phyloP scores from a whole-genome alignment of 1,139 yeast genomes.

The Debaryomyces fabryi region DNA sequence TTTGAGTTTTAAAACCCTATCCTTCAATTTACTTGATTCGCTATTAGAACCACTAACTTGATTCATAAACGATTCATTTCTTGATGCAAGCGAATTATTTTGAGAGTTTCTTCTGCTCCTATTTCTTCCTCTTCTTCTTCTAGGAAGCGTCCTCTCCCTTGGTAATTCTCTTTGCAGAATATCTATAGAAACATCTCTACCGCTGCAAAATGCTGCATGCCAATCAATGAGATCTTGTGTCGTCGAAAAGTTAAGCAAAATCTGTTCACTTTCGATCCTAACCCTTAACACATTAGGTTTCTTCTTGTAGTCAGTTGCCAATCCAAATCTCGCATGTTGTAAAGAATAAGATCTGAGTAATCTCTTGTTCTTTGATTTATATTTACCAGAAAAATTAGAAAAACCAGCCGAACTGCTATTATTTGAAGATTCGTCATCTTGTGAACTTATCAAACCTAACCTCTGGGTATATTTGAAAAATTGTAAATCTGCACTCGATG shows the following conservation, averaged over 20 bases:
- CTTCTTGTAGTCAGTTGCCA: conserved; percentile 71
- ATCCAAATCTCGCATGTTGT: conserved; percentile 69
- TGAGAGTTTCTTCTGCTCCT: conserved; percentile 8
- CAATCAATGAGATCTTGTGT: conserved; percentile 65
- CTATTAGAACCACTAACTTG: conserved; percentile 16
- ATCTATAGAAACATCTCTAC: conserved; percentile 68
- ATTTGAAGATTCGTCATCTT: conserved; percentile 14
- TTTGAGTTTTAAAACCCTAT: conserved; percentile 25
- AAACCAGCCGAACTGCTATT: neutral
- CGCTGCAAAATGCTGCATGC: conserved; percentile 61
- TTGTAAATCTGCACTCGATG: conserved; percentile 41
- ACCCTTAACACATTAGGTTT: conserved; percentile 59
- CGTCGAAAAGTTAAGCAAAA: conserved; percentile 56
- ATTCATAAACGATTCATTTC: conserved; percentile 15
- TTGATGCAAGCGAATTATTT: neutral
- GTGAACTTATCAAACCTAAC: conserved; percentile 20
- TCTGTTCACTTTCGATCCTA: conserved; percentile 70
- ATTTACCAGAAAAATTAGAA: conserved; percentile 3
- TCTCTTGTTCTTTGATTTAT: conserved; percentile 17
- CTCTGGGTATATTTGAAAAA: conserved; percentile 37
- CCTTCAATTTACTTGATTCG: conserved; percentile 18
- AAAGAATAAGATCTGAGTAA: conserved; percentile 62
- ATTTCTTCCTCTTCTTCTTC: conserved; percentile 52
- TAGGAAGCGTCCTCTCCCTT: conserved; percentile 70
- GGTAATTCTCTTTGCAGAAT: conserved; percentile 62